Evolutionary conservation across 768 basidiomycete species (phyloP), one percentile per base, ranked within the genome.

Genomic region (Psilocybe cyanescens): DNA sequence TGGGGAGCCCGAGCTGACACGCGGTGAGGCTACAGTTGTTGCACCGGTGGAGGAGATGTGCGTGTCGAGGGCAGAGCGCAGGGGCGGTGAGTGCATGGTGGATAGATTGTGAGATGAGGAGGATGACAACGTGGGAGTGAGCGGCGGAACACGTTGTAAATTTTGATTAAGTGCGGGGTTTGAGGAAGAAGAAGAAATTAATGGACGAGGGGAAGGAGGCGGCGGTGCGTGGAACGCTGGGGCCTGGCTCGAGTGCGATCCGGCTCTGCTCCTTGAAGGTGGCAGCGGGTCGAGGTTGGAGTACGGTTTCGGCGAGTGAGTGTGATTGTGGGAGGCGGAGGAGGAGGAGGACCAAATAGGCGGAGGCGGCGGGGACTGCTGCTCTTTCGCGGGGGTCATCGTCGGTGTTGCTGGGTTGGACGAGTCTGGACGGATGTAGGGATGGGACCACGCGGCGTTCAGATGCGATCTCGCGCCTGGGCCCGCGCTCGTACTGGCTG

Each of bases 171-270:
- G 55, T 35, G 12, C 16, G 28, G 35, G 49, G 52, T 16, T 37
- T 16, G 52, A 37, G 11, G 52, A 33, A 31, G 31, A 5, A 31
- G 37, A 31, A 8, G 48, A 28, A 5, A 44, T 29, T 58, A 39
- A 44, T 8, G 41, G 41, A 44, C 41, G 41, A 44, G 41, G 41
- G 14, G 41, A 44, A 12, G 33, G 71, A 46, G 65, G 60, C 57
- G 69, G 72, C 17, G 75, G 77, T 41, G 58, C 67, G 59, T 58
- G 67, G 54, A 49, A 66, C 57, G 48, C 64, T 19, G 55, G 63
- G 45, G 60, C 49, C 44, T 49, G 49, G 48, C 44, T 60, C 54
- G 64, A 62, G 28, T 62, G 65, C 30, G 65, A 65, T 44, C 61
- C 57, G 3, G 63, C 63, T 16, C 63, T 35, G 50, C 57, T 50